phyloP scores from a whole-genome alignment of 306 rosid genomes.

The Dicorynia guianensis region DNA sequence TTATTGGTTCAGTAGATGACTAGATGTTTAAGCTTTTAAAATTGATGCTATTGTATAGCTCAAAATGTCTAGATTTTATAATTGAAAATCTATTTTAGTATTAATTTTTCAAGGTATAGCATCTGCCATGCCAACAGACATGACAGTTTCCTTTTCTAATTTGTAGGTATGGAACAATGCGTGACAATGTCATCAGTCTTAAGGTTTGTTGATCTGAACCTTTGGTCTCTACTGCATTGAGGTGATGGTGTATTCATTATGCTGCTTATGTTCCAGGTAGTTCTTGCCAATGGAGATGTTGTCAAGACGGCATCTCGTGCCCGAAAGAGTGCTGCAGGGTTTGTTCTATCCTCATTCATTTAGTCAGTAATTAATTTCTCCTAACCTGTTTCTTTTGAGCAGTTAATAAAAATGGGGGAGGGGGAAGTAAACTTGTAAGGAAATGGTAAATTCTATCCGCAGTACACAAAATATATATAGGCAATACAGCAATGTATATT shows the following conservation, averaged over 20 bases:
- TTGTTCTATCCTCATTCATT: slow-evolving; percentile 39
- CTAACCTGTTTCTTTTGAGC: slow-evolving; percentile 8
- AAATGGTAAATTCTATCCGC: slow-evolving; percentile 15
- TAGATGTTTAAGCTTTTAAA: slow-evolving; percentile 10
- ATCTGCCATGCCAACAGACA: slow-evolving; percentile 37
- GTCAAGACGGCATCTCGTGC: slow-evolving; percentile 98
- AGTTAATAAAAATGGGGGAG: slow-evolving; percentile 7
- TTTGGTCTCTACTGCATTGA: slow-evolving; percentile 26
- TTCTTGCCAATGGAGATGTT: slow-evolving; percentile 90
- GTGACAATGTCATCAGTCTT: slow-evolving; percentile 90
- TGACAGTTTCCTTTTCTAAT: slow-evolving; percentile 55
- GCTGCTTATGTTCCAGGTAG: slow-evolving; percentile 64
- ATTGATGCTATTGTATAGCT: slow-evolving; percentile 22
- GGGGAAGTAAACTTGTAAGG: slow-evolving; percentile 20
- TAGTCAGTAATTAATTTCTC: slow-evolving; percentile 33
- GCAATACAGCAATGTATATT: not conserved
- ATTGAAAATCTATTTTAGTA: slow-evolving; percentile 1
- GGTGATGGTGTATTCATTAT: slow-evolving; percentile 40
- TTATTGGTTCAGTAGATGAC: slow-evolving; percentile 13
- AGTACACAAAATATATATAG: not conserved
- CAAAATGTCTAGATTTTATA: not conserved
- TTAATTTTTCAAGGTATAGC: not conserved
- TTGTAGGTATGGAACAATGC: slow-evolving; percentile 98
- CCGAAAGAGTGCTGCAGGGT: slow-evolving; percentile 98
- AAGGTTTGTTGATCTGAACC: slow-evolving; percentile 60